Conservation (phyloP, 768 basidiomycete genomes). For the Tylopilus plumbeoviolaceoides region DNA sequence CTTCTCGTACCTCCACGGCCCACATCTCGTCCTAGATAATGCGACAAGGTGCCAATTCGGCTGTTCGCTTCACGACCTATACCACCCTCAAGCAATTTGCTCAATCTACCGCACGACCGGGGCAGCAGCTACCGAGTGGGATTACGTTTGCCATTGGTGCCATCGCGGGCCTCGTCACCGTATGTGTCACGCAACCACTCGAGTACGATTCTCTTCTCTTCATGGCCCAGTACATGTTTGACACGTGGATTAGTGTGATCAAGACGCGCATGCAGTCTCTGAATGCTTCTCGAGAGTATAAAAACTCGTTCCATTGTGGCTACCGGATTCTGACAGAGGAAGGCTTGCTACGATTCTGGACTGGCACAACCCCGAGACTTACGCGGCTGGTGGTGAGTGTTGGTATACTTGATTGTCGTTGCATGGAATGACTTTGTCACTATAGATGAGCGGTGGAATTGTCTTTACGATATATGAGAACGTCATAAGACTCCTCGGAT, state of each 20-base stretch:
- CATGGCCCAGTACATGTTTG: background rate
- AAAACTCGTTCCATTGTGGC: conserved; percentile 93
- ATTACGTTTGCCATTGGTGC: conserved; percentile 95
- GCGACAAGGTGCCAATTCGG: conserved; percentile 97
- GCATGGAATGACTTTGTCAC: background rate
- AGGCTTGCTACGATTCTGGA: conserved; percentile 91
- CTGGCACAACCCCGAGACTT: conserved; percentile 89
- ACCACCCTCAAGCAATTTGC: conserved; percentile 91
- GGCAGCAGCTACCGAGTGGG: conserved; percentile 77
- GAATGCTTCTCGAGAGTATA: conserved; percentile 75
- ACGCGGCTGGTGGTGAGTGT: conserved; percentile 78
- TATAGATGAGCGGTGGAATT: conserved; percentile 85
- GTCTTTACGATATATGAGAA: conserved; percentile 92
- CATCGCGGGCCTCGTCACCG: conserved; percentile 90
- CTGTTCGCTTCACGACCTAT: conserved; percentile 94
- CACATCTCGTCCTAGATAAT: conserved; percentile 61
- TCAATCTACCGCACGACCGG: conserved; percentile 77
- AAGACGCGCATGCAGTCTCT: conserved; percentile 99
- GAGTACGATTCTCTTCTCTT: conserved; percentile 44
- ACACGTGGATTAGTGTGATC: conserved; percentile 60
- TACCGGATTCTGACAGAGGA: conserved; percentile 94
- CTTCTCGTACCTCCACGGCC: too few species aligned
- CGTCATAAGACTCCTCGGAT: conserved; percentile 53
- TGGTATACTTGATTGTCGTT: background rate
- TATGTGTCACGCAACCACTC: conserved; percentile 84